phyloP scores from a whole-genome alignment of 2,329 filamentous ascomycete genomes.

The Endocalyx cinctus region DNA sequence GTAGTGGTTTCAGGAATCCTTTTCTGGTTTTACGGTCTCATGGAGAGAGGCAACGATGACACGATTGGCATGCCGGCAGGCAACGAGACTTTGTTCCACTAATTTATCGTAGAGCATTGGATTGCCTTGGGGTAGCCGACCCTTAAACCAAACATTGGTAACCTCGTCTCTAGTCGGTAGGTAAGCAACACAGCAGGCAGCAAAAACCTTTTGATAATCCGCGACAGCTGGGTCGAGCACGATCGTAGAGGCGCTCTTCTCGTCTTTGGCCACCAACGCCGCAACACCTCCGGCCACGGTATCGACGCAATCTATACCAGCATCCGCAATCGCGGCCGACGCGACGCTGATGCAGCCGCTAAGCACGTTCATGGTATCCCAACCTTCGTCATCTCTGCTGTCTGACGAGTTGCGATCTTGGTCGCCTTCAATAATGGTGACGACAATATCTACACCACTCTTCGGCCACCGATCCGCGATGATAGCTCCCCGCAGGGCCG shows the following conservation, averaged over 20 bases:
- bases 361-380: constrained; percentile 88
- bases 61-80: constrained; percentile 37
- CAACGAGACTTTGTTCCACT: constrained; percentile 36
- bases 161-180: constrained; percentile 83
- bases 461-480: constrained; percentile 98
- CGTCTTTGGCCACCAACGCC: constrained; percentile 57
- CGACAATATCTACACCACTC: constrained; percentile 89
- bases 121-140: constrained; percentile 47
- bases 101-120: constrained; percentile 35
- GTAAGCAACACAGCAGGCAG: constrained; percentile 87
- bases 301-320: constrained; percentile 93
- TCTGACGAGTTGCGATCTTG: constrained; percentile 59
- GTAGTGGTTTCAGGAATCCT: too few relatives aligned
- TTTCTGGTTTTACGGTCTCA: too few relatives aligned
- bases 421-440: constrained; percentile 91
- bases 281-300: constrained; percentile 85
- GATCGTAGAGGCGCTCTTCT: constrained; percentile 36
- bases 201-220: constrained; percentile 72
- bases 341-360: constrained; percentile 91
- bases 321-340: constrained; percentile 87
- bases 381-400: constrained; percentile 57
- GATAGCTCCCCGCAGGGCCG: constrained; percentile 80
- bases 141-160: constrained; percentile 92
- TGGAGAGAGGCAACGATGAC: constrained; percentile 36
- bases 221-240: constrained; percentile 79